Evolutionary conservation across 257 asterid genomes (phyloP).

Genomic region (Solanum ahanhuiri): DNA sequence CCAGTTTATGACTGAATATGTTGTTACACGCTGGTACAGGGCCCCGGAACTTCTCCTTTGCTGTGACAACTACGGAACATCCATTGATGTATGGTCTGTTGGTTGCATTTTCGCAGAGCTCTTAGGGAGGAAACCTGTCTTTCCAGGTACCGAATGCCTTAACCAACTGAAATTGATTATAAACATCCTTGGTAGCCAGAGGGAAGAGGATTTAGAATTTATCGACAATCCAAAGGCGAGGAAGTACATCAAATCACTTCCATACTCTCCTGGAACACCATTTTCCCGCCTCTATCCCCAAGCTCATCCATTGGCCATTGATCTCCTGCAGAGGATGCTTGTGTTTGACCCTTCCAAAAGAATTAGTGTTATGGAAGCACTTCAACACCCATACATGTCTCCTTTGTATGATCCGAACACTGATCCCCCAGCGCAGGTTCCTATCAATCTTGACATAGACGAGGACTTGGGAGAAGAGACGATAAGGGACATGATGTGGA

Average conservation of each 20-base stretch:
- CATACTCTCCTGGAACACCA: constrained; percentile 31
- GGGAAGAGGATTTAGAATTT: constrained; percentile 38
- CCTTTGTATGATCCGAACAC: constrained; percentile 32
- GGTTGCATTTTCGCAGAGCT: constrained; percentile 64
- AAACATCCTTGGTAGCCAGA: constrained; percentile 49
- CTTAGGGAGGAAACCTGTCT: constrained; percentile 53
- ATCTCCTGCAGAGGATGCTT: constrained; percentile 49
- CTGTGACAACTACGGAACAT: constrained; percentile 54
- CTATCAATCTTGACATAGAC: constrained; percentile 37
- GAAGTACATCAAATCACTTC: constrained; percentile 37
- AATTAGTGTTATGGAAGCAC: constrained; percentile 47
- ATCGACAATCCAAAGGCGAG: constrained; percentile 53
- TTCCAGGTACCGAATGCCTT: constrained; percentile 55
- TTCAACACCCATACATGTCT: constrained; percentile 54
- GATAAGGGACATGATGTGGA: constrained; percentile 51
- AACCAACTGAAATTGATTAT: constrained; percentile 50
- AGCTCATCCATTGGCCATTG: constrained; percentile 49
- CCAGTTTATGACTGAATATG: constrained; percentile 61
- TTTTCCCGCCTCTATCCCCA: constrained; percentile 34
- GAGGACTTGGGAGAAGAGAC: constrained; percentile 42
- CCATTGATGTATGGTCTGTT: constrained; percentile 58
- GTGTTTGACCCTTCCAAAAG: constrained; percentile 60
- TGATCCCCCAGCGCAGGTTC: constrained; percentile 42
- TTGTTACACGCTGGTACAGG: constrained; percentile 59
- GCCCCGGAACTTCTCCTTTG: constrained; percentile 65